Base-by-base conservation (phyloP, 768 basidiomycete genomes). In the Tylopilus subfusipes region DNA sequence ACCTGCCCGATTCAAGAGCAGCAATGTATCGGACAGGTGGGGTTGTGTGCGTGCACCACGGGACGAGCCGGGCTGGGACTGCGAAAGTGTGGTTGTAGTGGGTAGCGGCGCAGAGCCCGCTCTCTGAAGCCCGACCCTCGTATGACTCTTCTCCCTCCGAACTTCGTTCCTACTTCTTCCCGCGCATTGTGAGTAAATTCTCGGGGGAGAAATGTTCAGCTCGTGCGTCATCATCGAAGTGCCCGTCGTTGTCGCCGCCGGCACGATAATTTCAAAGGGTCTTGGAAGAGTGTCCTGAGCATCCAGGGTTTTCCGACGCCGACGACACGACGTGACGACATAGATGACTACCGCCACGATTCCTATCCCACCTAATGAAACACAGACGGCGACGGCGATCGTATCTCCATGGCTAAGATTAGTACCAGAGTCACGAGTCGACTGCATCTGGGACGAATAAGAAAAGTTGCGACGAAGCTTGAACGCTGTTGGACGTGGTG, bases 211-310 rank as follows among this genome's bases (percentile, higher is more conserved):
- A 24, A 53, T 40, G n/a, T 50, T 33, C 11, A 4, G 4, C 31
- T 22, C 14, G 18, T 14, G 42, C 33, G 22, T 50, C 10, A 24
- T 24, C 29, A 33, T 43, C 33, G 38, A 48, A 6, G 49, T 19
- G n/a, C 11, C 29, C 12, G 47, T 39, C 30, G 18, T 13, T 27
- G 31, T 57, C n/a, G 50, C 34, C 19, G 59, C 57, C 4, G 62
- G 64, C 19, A 57, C 52, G 2, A 18, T 31, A 18, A 52, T 13
- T 14, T 58, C 57, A 42, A 62, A 69, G 4, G 68, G 68, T 36
- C 68, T 64, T 10, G 68, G 66, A 29, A 56, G 56, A 21, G 63
- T 61, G 25, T 69, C 68, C 40, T 69, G 68, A 2, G 58, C 58
- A 31, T 44, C 52, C 25, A 57, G 25, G 31, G 48, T 5, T 10